Base-by-base conservation (phyloP, 257 asterid species). In the Jaltomata sinuosa region DNA sequence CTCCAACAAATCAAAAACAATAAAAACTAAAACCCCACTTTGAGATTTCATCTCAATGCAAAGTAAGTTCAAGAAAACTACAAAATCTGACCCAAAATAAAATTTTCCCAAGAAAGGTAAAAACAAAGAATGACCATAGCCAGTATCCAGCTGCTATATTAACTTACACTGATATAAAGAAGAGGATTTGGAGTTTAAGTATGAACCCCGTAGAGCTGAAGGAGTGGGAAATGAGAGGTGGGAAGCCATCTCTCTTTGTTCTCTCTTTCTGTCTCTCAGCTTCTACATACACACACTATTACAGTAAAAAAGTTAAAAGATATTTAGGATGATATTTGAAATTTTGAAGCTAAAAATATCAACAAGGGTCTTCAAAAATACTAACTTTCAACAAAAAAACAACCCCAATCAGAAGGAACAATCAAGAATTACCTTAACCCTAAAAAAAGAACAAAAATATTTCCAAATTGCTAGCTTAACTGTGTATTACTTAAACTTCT, bases 211-310 rank as follows among this genome's bases (percentile, higher is more conserved):
- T 19, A 92, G 86, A 61, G 95, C 93, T 53, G 96, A 91, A 79
- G 91, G 86, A 14, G 90, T 40, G 2, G 86, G 88, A 52, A 89
- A 85, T 71, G 93, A 93, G 89, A 93, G 92, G 83, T 92, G 95
- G 79, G 92, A 91, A 86, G 95, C 95, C 98, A 94, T 94, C 86
- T 78, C 85, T 86, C 88, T 50, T 50, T 34, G 0, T 29, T 0
- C 0, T 52, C 27, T 25, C 83, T 79, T 69, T 64, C 21, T 57
- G 8, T 22, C 49, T 15, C 47, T 52, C 85, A 21, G 8, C 25
- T 25, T 82, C 82, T 49, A 61, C 32, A 9, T 80, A 45, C 45
- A 65, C 42, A 29, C 74, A 31, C 6, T 15, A 22, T 9, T 55
- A 55, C 32, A 54, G 25, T 19, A 6, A 25, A 68, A 22, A 64